These are phyloP conservation scores for Singerocomus inundabilis DNA, from an alignment of 1,284 basidiomycete species.

Conservation along the genomic window DNA sequence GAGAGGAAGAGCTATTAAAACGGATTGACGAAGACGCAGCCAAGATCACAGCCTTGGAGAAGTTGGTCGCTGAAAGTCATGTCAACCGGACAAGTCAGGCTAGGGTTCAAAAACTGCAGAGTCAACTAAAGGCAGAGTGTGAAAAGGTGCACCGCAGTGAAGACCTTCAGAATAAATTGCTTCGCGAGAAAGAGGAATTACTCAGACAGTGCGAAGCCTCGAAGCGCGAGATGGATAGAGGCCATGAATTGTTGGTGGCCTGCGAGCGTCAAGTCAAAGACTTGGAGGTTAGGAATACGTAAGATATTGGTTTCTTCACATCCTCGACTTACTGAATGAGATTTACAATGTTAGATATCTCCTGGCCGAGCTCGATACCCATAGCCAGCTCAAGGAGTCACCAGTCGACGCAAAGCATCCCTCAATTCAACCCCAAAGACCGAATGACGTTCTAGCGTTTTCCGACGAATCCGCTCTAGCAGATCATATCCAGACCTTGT, in stretches of 20 bases:
- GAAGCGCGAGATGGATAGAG: constrained; percentile 15
- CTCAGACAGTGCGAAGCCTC: constrained; percentile 11
- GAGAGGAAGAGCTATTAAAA: constrained; percentile 54
- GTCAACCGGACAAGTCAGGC: constrained; percentile 38
- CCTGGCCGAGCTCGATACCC: constrained; percentile 18
- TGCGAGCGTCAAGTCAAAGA: constrained; percentile 25
- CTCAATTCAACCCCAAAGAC: constrained; percentile 1
- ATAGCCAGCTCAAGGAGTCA: background rate
- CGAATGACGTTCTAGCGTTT: constrained; percentile 3
- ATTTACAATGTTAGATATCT: constrained; percentile 20
- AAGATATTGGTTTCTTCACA: constrained; percentile 8
- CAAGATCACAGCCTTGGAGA: constrained; percentile 54
- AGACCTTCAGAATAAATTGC: constrained; percentile 30
- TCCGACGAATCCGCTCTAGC: constrained; percentile 37
- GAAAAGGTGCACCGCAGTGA: constrained; percentile 40
- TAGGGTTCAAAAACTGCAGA: constrained; percentile 40
- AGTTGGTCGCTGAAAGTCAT: constrained; percentile 39
- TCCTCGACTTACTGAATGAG: background rate
- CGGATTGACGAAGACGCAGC: constrained; percentile 67
- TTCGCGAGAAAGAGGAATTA: constrained; percentile 31
- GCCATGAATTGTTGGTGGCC: constrained; percentile 10
- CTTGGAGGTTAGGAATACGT: constrained; percentile 23
- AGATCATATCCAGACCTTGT: constrained; percentile 50
- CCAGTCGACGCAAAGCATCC: constrained; percentile 2
- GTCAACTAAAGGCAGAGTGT: constrained; percentile 43